Evolutionary conservation across 495 filamentous ascomycete genomes (phyloP), one percentile per base, ranked within the genome.

Genomic region (Aspergillus panamensis): DNA sequence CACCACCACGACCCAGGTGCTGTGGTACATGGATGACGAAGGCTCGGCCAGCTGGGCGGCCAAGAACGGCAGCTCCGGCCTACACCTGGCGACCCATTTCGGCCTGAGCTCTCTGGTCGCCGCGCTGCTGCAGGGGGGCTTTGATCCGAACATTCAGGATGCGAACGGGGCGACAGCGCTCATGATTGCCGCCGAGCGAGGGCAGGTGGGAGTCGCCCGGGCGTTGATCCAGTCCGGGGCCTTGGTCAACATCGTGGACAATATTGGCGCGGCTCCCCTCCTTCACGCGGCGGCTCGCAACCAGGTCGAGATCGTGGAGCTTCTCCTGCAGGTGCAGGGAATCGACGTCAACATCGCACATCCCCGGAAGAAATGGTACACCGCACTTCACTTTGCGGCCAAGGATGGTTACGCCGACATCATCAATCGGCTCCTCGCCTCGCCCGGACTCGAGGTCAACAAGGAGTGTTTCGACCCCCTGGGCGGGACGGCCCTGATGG

Each of bases 41-140:
- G 3, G 25, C 12, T 19, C 16, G 8, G n/a, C 29, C 25, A 57
- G 55, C 48, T 57, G 55, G 55, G 29, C 35, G 2, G 48, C 55
- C 12, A 57, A 57, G 21, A 37, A 51, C 14, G 55, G n/a, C 0
- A 45, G 55, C 32, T 57, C 55, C 3, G 35, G 19, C 0, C 6
- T 57, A n/a, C 55, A 57, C 16, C 48, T 57, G 7, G 55, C 48
- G 3, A 17, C 55, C 9, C 55, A 57, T 25, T 51, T 57, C 16
- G 21, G 33, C 9, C 55, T 57, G 1, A 20, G 31, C 14, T 25
- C 14, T 14, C 33, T 57, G 35, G 55, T 57, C 3, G 16, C 32
- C 0, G 47, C 44, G 9, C 48, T 57, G 0, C 9, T 57, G 21
- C 6, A 14, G 9, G 35, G 17, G 1, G 55, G 55, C 3, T 45